A percentile compares a stretch with the other conserved stretches of the same genome.
Evolutionary conservation across 2,329 filamentous ascomycete genomes (phyloP).

Genomic region (Magnaporthales sp.): DNA sequence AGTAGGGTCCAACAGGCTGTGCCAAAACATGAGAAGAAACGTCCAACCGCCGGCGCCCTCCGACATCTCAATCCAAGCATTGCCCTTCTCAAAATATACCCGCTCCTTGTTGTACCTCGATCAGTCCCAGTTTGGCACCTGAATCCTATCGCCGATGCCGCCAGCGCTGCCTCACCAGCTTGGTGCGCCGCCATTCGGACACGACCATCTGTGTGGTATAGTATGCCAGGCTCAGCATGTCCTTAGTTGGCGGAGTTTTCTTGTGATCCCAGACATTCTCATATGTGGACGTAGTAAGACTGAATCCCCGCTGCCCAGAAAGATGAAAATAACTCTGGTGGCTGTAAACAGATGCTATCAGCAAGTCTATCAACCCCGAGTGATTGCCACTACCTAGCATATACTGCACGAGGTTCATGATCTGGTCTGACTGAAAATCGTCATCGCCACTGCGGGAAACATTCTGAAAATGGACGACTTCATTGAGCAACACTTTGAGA

Average conservation of each 20-base stretch:
- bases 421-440: slow-evolving; percentile 9
- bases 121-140: not conserved
- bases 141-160: not conserved
- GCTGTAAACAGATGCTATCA: not conserved
- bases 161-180: not conserved
- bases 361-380: not conserved
- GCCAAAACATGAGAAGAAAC: too few relatives aligned
- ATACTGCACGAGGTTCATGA: slow-evolving; percentile 8
- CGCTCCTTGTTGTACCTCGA: not conserved
- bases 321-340: too few relatives aligned
- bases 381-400: not conserved
- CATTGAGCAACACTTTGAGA: slow-evolving; percentile 6
- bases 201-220: not conserved
- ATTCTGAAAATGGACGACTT: slow-evolving; percentile 5
- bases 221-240: not conserved
- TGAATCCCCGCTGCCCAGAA: too few relatives aligned
- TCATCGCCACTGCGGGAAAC: slow-evolving; percentile 7
- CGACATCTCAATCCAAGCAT: not conserved
- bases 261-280: not conserved
- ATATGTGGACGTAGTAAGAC: too few relatives aligned
- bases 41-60: too few relatives aligned
- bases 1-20: too few relatives aligned
- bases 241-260: not conserved
- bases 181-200: not conserved
- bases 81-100: not conserved